phyloP scores from a whole-genome alignment of 202 grass and related monocot genomes.

The Digitaria exilis region DNA sequence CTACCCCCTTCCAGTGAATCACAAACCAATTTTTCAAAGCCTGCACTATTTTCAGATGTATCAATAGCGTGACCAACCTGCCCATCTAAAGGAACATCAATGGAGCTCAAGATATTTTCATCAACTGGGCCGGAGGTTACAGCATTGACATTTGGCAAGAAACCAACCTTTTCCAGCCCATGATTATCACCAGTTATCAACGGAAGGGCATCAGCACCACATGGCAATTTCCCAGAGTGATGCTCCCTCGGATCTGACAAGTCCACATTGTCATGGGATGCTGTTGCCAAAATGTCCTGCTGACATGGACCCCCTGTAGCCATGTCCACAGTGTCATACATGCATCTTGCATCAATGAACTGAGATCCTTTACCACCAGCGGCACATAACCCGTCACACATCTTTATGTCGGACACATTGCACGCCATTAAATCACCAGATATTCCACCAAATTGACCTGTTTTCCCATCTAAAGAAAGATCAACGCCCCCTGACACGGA shows the following conservation, averaged over 20 bases:
- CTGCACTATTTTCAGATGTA: conserved; percentile 5
- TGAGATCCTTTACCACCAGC: conserved; percentile 11
- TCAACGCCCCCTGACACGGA: conserved; percentile 15
- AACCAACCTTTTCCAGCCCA: conserved; percentile 31
- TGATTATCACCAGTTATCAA: conserved; percentile 25
- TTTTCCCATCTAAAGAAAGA: conserved; percentile 31
- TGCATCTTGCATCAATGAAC: conserved; percentile 22
- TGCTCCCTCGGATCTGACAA: conserved; percentile 4
- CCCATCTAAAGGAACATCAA: conserved; percentile 26
- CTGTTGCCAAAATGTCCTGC: conserved; percentile 1
- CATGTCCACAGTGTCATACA: conserved; percentile 16
- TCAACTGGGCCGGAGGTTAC: background rate
- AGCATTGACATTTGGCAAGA: conserved; percentile 24
- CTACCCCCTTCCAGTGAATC: conserved; percentile 1
- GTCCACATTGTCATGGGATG: background rate
- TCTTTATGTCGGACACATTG: background rate
- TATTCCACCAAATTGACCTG: conserved; percentile 10
- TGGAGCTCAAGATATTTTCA: conserved; percentile 1
- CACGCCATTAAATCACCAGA: background rate
- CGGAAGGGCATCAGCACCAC: conserved; percentile 9
- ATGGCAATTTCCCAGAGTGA: conserved; percentile 17
- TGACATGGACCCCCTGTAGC: background rate
- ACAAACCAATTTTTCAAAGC: conserved; percentile 30
- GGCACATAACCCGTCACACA: background rate
- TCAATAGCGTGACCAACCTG: background rate